Conservation (phyloP, 371 early-diverging fungal species). For the Mortierella sp. region DNA sequence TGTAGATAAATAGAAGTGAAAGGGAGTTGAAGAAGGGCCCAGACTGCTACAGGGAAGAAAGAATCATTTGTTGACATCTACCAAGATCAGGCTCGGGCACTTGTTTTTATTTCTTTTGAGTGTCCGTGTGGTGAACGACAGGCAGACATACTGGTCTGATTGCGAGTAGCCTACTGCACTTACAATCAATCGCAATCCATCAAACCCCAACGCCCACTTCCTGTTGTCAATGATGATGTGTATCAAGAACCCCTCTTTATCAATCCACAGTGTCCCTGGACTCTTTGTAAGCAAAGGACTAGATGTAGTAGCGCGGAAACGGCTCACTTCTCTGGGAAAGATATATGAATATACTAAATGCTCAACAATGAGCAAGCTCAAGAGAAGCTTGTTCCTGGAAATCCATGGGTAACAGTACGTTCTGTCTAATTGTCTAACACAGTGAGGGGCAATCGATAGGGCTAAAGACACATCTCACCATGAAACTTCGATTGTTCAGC, state of each 20-base stretch:
- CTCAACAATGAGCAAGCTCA: neutral
- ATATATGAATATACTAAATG: neutral
- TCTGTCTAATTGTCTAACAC: no score
- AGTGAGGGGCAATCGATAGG: neutral
- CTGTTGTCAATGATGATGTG: no score
- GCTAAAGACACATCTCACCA: neutral
- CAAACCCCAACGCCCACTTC: neutral
- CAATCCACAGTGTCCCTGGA: no score
- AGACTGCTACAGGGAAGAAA: no score
- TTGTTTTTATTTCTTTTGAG: neutral
- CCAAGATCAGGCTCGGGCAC: neutral
- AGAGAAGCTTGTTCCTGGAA: neutral
- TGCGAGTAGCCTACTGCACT: neutral
- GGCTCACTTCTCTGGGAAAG: no score
- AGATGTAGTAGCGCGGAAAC: no score
- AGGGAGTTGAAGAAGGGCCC: neutral
- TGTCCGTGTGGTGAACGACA: neutral
- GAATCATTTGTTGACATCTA: no score
- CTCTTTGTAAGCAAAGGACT: no score
- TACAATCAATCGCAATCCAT: neutral
- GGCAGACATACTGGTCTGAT: neutral
- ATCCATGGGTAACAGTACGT: neutral
- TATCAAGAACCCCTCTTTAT: no score
- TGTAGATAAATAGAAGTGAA: neutral
- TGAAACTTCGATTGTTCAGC: slow-evolving; percentile 5